phyloP scores from a whole-genome alignment of 2,329 filamentous ascomycete genomes.

The Fusarium illudens region DNA sequence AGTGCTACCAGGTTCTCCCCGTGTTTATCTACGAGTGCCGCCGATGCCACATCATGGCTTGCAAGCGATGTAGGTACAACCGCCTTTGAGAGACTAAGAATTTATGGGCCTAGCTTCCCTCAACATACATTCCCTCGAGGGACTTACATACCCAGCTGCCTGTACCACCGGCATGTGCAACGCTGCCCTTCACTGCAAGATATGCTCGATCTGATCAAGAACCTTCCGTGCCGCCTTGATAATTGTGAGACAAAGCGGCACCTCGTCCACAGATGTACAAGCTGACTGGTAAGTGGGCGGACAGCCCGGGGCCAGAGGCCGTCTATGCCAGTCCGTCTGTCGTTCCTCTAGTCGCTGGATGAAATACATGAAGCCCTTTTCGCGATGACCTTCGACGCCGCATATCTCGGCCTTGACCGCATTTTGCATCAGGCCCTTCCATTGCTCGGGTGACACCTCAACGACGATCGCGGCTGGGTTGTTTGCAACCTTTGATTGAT shows the following conservation, averaged over 20 bases:
- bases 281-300: not conserved
- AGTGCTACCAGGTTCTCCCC: conserved; percentile 52
- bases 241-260: not conserved
- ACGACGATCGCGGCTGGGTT: not conserved
- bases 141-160: not conserved
- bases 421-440: not conserved
- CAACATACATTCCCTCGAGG: not conserved
- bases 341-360: not conserved
- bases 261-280: not conserved
- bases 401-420: not conserved
- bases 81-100: conserved; percentile 32
- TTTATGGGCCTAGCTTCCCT: not conserved
- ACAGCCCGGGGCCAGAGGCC: not conserved
- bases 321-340: not conserved
- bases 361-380: not conserved
- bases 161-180: not conserved
- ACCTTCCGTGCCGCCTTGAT: not conserved
- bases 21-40: conserved; percentile 57
- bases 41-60: conserved; percentile 56
- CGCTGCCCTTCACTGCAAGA: not conserved
- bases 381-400: not conserved
- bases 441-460: not conserved
- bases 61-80: conserved; percentile 57
- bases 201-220: not conserved
- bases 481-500: not conserved